Evolutionary conservation across 2,329 filamentous ascomycete species (phyloP).

Genomic region (Ophiognomonia clavigignenti-juglandacearum): DNA sequence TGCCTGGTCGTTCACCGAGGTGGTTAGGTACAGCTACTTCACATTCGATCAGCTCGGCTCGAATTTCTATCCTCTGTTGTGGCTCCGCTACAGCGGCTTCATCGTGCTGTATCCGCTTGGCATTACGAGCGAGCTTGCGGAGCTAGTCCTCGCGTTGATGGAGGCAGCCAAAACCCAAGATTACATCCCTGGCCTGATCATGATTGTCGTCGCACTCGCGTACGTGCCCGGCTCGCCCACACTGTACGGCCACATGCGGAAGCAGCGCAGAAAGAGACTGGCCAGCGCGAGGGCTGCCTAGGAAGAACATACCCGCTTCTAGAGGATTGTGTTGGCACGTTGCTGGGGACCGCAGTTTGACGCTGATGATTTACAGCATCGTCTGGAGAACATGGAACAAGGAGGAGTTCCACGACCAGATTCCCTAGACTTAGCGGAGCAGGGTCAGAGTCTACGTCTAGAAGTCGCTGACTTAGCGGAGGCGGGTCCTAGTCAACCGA

Average conservation of each 20-base stretch:
- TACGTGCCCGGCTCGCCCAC: conserved; percentile 61
- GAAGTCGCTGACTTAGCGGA: no score
- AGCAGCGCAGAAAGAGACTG: conserved; percentile 77
- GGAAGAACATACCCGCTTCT: no score
- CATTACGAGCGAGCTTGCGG: conserved; percentile 78
- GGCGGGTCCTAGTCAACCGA: no score
- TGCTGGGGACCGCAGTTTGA: no score
- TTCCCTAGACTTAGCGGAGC: no score
- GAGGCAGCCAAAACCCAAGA: conserved; percentile 43
- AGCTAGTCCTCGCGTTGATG: conserved; percentile 65
- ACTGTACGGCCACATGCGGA: conserved; percentile 92
- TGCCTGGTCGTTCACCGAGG: conserved; percentile 88
- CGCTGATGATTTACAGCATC: no score
- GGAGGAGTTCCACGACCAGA: no score
- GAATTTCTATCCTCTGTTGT: no score
- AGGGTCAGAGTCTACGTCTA: no score
- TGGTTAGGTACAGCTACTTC: conserved; percentile 91
- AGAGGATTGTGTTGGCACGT: no score
- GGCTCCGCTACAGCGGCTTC: conserved; percentile 90
- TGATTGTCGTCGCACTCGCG: conserved; percentile 15
- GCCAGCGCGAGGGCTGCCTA: conserved; percentile 45
- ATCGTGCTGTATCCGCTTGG: conserved; percentile 89
- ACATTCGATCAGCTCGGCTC: conserved; percentile 62
- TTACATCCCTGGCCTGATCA: conserved; percentile 12
- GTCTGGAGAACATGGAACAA: no score